Percentiles rank a stretch among this genome's conserved stretches.
phyloP scores from a whole-genome alignment of 2,329 filamentous ascomycete species.

The Talaromyces sp. region DNA sequence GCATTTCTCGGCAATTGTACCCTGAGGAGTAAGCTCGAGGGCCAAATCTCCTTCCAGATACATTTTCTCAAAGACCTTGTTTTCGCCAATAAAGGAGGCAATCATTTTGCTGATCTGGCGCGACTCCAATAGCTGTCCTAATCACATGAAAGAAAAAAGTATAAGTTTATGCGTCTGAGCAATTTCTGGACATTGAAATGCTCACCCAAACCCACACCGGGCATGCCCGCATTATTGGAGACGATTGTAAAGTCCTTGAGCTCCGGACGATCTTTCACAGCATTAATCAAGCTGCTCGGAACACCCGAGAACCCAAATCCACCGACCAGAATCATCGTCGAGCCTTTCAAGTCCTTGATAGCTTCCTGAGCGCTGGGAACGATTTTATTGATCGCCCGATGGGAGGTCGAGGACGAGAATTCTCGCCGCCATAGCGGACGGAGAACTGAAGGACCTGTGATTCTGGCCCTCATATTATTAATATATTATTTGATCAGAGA shows the following conservation, averaged over 20 bases:
- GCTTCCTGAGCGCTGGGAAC: slow-evolving; percentile 65
- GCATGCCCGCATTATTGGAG: slow-evolving; percentile 75
- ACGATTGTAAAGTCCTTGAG: slow-evolving; percentile 65
- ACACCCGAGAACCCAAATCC: slow-evolving; percentile 72
- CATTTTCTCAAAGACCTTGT: slow-evolving; percentile 83
- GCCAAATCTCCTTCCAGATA: slow-evolving; percentile 79
- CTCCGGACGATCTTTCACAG: slow-evolving; percentile 57
- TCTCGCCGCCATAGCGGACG: slow-evolving; percentile 43
- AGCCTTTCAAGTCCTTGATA: slow-evolving; percentile 65
- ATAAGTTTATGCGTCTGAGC: background rate
- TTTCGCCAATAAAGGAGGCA: slow-evolving; percentile 70
- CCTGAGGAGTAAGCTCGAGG: slow-evolving; percentile 83
- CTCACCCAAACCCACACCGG: slow-evolving; percentile 64
- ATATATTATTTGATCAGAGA: background rate
- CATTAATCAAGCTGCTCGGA: slow-evolving; percentile 50
- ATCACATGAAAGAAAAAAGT: background rate
- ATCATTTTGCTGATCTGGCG: slow-evolving; percentile 72
- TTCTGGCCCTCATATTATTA: slow-evolving; percentile 23
- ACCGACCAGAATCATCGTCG: slow-evolving; percentile 66
- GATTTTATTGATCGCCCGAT: slow-evolving; percentile 68
- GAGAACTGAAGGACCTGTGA: slow-evolving; percentile 25
- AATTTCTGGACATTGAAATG: background rate
- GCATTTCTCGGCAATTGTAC: slow-evolving; percentile 81
- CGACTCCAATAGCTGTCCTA: slow-evolving; percentile 62
- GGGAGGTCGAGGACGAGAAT: slow-evolving; percentile 61